These are phyloP conservation scores for Silene latifolia DNA, from an alignment of 148 eudicot genomes.

Conservation along the genomic window DNA sequence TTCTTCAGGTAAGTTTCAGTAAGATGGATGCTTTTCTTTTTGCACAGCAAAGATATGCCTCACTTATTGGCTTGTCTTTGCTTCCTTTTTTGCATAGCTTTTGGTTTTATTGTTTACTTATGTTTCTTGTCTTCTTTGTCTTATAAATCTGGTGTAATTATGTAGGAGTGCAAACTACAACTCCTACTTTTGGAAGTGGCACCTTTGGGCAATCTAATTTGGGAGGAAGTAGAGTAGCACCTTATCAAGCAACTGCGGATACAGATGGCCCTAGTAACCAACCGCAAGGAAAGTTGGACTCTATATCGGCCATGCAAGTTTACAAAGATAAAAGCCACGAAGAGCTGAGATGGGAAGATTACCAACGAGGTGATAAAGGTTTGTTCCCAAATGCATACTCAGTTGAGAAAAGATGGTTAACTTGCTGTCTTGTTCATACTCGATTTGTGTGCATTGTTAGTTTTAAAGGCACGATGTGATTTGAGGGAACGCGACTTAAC, in stretches of 20 bases:
- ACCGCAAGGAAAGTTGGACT: slow-evolving; percentile 60
- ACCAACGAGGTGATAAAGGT: slow-evolving; percentile 96
- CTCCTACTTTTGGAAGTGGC: slow-evolving; percentile 54
- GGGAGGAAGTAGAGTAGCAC: slow-evolving; percentile 75
- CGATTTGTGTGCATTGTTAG: background rate
- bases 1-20: slow-evolving; percentile 51
- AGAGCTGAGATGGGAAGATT: slow-evolving; percentile 98
- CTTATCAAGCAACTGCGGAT: slow-evolving; percentile 34
- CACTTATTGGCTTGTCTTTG: background rate
- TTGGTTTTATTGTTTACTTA: background rate
- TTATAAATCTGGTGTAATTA: slow-evolving; percentile 2
- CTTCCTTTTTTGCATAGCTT: background rate
- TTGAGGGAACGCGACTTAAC: too few relatives aligned
- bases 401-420: background rate
- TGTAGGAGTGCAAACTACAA: slow-evolving; percentile 67
- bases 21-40: background rate
- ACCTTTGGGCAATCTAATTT: slow-evolving; percentile 64
- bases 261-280: slow-evolving; percentile 10
- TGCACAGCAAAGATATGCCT: background rate
- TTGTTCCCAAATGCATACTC: slow-evolving; percentile 13
- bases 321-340: slow-evolving; percentile 97
- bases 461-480: too few relatives aligned
- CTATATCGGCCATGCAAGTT: slow-evolving; percentile 88
- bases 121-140: slow-evolving; percentile 11
- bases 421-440: background rate